These are phyloP conservation scores for Petasospora fabianii DNA, from an alignment of 1,139 yeast species.

Conservation along the genomic window DNA sequence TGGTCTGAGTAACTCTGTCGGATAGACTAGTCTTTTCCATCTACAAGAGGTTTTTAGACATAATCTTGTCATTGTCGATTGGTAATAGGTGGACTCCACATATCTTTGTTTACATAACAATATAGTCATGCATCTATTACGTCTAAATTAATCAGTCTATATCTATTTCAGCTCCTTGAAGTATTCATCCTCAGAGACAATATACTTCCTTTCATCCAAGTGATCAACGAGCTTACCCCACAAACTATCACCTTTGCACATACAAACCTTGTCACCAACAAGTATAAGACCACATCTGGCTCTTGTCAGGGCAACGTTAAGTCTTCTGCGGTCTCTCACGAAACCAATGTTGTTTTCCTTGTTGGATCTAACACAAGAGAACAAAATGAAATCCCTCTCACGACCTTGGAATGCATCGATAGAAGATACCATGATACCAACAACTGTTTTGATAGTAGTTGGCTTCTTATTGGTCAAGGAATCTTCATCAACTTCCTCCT, in stretches of 20 bases:
- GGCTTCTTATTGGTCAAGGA: slow-evolving; percentile 37
- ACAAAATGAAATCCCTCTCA: slow-evolving; percentile 55
- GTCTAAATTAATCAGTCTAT: no score
- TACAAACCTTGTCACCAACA: slow-evolving; percentile 38
- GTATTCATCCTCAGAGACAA: slow-evolving; percentile 20
- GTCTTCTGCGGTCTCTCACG: slow-evolving; percentile 51
- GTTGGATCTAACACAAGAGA: slow-evolving; percentile 61
- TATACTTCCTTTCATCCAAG: slow-evolving; percentile 27
- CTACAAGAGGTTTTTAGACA: no score
- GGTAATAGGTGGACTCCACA: no score
- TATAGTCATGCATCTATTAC: no score
- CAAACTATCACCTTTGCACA: slow-evolving; percentile 41
- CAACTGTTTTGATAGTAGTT: slow-evolving; percentile 55
- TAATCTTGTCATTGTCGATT: no score
- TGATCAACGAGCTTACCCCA: slow-evolving; percentile 53
- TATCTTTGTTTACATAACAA: no score
- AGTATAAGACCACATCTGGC: slow-evolving; percentile 54
- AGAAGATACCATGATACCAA: slow-evolving; percentile 66
- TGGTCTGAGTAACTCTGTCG: no score
- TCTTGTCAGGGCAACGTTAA: slow-evolving; percentile 63
- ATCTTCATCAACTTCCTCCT: slow-evolving; percentile 53
- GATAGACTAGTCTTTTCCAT: no score
- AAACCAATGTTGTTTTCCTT: slow-evolving; percentile 50
- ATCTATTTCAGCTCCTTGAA: no score
- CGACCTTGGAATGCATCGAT: slow-evolving; percentile 68